Conservation (phyloP, 139 green algal species). For the Desmodesmus armatus region DNA sequence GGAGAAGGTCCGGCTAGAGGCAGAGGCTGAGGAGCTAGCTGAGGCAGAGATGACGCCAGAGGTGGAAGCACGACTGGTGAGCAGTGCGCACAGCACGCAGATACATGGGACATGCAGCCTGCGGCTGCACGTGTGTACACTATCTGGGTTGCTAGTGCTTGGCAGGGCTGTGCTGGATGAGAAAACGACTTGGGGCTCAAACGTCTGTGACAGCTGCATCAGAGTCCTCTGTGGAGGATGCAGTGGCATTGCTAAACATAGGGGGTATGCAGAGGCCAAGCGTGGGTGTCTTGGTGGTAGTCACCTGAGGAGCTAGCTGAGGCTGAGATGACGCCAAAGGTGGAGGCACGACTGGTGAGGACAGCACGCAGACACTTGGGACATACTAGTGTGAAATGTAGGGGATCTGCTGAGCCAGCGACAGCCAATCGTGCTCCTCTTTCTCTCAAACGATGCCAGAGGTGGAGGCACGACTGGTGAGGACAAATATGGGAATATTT, state of each 20-base stretch:
- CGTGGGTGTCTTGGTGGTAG: too few relatives aligned
- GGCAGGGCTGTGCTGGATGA: too few relatives aligned
- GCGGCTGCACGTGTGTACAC: too few relatives aligned
- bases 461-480: slow-evolving; percentile 76
- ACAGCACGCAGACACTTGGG: too few relatives aligned
- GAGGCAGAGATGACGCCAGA: slow-evolving; percentile 76
- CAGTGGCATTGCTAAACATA: background rate
- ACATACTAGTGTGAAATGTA: too few relatives aligned
- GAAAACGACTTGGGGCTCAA: too few relatives aligned
- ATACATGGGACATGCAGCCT: too few relatives aligned
- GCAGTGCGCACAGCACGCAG: slow-evolving; percentile 71
- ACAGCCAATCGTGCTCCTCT: too few relatives aligned
- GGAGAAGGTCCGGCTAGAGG: slow-evolving; percentile 79
- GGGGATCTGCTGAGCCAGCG: too few relatives aligned
- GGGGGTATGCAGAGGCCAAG: background rate
- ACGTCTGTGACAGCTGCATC: background rate
- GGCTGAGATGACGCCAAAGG: slow-evolving; percentile 76
- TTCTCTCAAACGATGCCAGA: too few relatives aligned
- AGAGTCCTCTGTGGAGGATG: background rate
- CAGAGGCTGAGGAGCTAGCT: slow-evolving; percentile 80
- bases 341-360: slow-evolving; percentile 78
- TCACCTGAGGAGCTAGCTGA: slow-evolving; percentile 75
- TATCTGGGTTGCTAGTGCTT: too few relatives aligned
- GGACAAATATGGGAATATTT: too few relatives aligned
- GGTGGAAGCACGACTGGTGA: slow-evolving; percentile 75